Evolutionary conservation across 2,329 filamentous ascomycete genomes (phyloP).

Genomic region (Stagonosporopsis tanaceti): DNA sequence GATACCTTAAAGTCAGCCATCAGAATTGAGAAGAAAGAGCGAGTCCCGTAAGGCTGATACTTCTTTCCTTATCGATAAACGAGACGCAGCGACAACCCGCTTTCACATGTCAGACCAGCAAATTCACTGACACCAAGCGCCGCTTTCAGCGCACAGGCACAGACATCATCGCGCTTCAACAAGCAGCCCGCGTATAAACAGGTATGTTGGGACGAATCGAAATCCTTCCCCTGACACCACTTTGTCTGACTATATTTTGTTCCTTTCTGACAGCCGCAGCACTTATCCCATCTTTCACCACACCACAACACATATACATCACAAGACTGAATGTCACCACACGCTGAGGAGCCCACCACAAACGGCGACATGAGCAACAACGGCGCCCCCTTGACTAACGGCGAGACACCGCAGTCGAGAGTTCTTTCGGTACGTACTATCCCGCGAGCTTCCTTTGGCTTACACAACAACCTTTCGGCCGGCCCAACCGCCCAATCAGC

Average conservation of each 20-base stretch:
- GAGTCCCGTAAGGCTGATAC: constrained; percentile 1
- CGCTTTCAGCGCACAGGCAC: constrained; percentile 36
- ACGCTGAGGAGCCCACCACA: constrained; percentile 43
- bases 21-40: constrained; percentile 2
- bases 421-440: constrained; percentile 48
- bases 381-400: constrained; percentile 47
- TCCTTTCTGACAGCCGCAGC: constrained; percentile 17
- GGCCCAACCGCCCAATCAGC: constrained; percentile 20
- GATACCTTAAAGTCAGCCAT: background rate
- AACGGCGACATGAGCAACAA: constrained; percentile 46
- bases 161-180: constrained; percentile 27
- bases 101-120: constrained; percentile 36
- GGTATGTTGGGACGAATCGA: constrained; percentile 22
- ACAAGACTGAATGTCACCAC: constrained; percentile 39
- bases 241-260: constrained; percentile 18
- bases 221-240: constrained; percentile 21
- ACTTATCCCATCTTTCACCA: constrained; percentile 14
- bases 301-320: constrained; percentile 16
- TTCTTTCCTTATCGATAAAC: constrained; percentile 32
- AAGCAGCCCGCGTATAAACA: constrained; percentile 37
- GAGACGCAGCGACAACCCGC: background rate
- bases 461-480: constrained; percentile 13
- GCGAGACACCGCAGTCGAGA: constrained; percentile 50
- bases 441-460: constrained; percentile 5
- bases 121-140: constrained; percentile 28